Base-by-base conservation (phyloP, 768 basidiomycete species). In the Mycena rebaudengoi region DNA sequence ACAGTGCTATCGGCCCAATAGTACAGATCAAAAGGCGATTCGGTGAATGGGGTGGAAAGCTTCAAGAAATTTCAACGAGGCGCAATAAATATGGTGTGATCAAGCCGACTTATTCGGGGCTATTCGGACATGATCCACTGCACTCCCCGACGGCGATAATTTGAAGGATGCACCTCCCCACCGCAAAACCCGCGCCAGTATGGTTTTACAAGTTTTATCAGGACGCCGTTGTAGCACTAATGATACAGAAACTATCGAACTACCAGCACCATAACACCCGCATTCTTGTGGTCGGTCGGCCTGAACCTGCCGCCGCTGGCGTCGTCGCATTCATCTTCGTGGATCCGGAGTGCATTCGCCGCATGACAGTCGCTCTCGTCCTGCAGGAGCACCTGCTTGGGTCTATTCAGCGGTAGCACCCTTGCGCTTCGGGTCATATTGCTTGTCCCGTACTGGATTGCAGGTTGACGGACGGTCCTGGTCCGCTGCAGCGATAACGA, bases 291-390 rank as follows among this genome's bases (percentile, higher is more conserved):
- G 77, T 96, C 94, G 7, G n/a, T n/a, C n/a, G n/a, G n/a, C n/a
- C n/a, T n/a, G n/a, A n/a, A n/a, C n/a, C n/a, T n/a, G n/a, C n/a
- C n/a, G 82, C 69, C 0, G 68, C 82, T 23, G 86, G 67, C 3
- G 93, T 92, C 1, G 86, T 81, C 4, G 89, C 76, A 73, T 95
- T 92, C 4, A 82, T 75, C 18, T 75, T 0, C 63, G 95, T 94
- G 12, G 97, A 96, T 77, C 99, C 99, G 59, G 97, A 98, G 77
- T 99, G 96, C 84, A 94, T 92, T 46, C 95, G 89, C 97, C 97
- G 98, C 80, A 90, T 86, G 45, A 98, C 75, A 21, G 82, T 69
- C 7, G 75, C 80, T 89, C 72, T 99, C 98, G 78, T 98, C 97
- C 75, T 97, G 97, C 45, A 99, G 74, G 16, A 99, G 87, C 14